A percentile compares a stretch with the other conserved stretches of the same genome.
Conservation (phyloP, 495 filamentous ascomycete species). For the Poronia punctata region DNA sequence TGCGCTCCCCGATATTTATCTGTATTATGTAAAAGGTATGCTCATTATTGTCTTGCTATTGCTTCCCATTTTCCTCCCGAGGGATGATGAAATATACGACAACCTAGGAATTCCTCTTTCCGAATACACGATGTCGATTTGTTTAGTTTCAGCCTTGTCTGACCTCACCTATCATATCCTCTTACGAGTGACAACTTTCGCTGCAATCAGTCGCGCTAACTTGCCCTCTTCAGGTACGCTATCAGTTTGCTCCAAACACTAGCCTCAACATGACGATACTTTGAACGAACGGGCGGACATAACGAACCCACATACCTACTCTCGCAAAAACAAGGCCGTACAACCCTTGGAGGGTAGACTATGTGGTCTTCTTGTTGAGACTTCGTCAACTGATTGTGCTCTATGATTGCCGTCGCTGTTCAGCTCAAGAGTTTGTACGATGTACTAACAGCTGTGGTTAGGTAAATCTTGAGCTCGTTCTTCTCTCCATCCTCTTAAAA, state of each 20-base stretch:
- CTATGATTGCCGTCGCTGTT: not conserved
- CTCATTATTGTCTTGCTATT: not conserved
- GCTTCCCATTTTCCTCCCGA: slow-evolving; percentile 6
- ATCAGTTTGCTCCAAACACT: slow-evolving; percentile 21
- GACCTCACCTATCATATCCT: slow-evolving; percentile 40
- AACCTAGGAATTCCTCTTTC: slow-evolving; percentile 96
- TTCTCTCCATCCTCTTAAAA: slow-evolving; percentile 21
- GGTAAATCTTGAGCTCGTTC: slow-evolving; percentile 32
- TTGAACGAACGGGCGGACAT: slow-evolving; percentile 99
- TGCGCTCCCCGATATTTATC: slow-evolving; percentile 3
- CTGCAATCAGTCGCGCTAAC: slow-evolving; percentile 27
- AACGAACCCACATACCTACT: slow-evolving; percentile 60
- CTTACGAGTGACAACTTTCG: slow-evolving; percentile 17
- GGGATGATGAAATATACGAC: slow-evolving; percentile 78
- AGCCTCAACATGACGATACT: slow-evolving; percentile 66
- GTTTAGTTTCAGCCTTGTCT: slow-evolving; percentile 99
- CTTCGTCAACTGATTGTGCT: slow-evolving; percentile 80
- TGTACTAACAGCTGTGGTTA: slow-evolving; percentile 32
- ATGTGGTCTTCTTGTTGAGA: slow-evolving; percentile 89
- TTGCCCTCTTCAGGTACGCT: slow-evolving; percentile 45
- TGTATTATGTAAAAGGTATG: slow-evolving; percentile 19
- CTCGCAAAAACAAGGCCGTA: slow-evolving; percentile 68
- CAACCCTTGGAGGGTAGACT: slow-evolving; percentile 72
- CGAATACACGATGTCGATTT: slow-evolving; percentile 83
- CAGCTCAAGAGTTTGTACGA: not conserved